phyloP scores from a whole-genome alignment of 305 asterid species.

The Fraxinus sp. region DNA sequence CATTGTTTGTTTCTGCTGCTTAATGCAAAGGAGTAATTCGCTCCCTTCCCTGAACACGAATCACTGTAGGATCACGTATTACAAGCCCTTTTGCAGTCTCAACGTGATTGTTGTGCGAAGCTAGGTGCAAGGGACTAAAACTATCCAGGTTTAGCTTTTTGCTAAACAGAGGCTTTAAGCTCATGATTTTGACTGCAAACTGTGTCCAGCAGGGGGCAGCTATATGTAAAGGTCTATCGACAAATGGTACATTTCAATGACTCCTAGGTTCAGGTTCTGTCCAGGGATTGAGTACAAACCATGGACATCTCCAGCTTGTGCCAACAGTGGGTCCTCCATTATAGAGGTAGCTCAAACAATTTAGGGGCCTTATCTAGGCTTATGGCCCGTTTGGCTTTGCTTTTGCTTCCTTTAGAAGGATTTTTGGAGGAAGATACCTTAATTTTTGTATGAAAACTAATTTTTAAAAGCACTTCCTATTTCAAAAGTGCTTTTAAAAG shows the following conservation, averaged over 20 bases:
- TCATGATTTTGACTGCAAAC: constrained; percentile 28
- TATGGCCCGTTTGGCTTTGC: not conserved
- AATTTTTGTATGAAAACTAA: no score
- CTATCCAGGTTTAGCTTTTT: constrained; percentile 25
- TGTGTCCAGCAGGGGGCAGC: constrained; percentile 26
- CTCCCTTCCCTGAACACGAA: constrained; percentile 21
- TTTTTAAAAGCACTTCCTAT: no score
- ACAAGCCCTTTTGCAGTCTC: constrained; percentile 17
- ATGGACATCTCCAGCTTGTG: not conserved
- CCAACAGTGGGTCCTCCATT: not conserved
- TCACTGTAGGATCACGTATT: constrained; percentile 9
- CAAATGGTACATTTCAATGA: constrained; percentile 6
- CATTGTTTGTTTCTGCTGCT: constrained; percentile 17
- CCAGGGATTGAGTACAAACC: not conserved
- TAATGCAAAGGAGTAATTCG: constrained; percentile 28
- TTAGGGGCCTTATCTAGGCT: not conserved
- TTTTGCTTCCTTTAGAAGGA: no score
- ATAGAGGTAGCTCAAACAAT: not conserved
- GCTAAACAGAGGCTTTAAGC: constrained; percentile 24
- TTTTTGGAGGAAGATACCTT: no score
- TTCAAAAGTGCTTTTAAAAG: no score
- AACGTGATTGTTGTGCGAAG: not conserved
- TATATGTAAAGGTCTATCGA: constrained; percentile 29
- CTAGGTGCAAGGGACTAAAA: constrained; percentile 32
- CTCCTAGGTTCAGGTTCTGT: constrained; percentile 12